Evolutionary conservation across 495 filamentous ascomycete species (phyloP).

Genomic region (Daldinia decipiens): DNA sequence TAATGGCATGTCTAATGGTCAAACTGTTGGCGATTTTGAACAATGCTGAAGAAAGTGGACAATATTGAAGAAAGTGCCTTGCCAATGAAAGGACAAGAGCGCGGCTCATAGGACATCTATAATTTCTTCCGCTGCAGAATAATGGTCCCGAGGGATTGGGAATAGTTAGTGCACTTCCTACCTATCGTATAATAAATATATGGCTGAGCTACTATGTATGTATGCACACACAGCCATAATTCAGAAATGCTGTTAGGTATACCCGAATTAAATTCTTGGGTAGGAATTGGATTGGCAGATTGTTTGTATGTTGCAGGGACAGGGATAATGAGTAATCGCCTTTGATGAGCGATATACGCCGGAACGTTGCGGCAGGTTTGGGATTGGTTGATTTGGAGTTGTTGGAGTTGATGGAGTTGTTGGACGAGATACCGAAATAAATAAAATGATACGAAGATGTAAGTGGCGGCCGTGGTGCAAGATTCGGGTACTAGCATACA

Average conservation of each 20-base stretch:
- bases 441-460: not conserved
- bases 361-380: not conserved
- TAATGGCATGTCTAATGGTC: not conserved
- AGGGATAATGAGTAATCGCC: constrained; percentile 34
- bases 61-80: not conserved
- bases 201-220: too few relatives aligned
- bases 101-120: not conserved
- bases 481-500: not conserved
- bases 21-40: too few relatives aligned
- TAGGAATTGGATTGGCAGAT: constrained; percentile 11
- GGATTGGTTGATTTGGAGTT: not conserved
- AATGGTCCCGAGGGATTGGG: not conserved
- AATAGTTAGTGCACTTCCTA: not conserved
- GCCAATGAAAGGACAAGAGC: not conserved
- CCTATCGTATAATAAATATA: constrained; percentile 3
- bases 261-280: not conserved
- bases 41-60: not conserved
- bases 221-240: not conserved
- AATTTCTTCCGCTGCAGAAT: not conserved
- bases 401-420: not conserved
- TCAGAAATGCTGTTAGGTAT: not conserved
- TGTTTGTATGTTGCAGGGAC: constrained; percentile 15
- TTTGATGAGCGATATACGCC: constrained; percentile 21
- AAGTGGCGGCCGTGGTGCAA: not conserved
- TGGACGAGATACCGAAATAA: not conserved